These are phyloP conservation scores for Candida schatavii DNA, from an alignment of 805 yeast genomes.

Conservation along the genomic window DNA sequence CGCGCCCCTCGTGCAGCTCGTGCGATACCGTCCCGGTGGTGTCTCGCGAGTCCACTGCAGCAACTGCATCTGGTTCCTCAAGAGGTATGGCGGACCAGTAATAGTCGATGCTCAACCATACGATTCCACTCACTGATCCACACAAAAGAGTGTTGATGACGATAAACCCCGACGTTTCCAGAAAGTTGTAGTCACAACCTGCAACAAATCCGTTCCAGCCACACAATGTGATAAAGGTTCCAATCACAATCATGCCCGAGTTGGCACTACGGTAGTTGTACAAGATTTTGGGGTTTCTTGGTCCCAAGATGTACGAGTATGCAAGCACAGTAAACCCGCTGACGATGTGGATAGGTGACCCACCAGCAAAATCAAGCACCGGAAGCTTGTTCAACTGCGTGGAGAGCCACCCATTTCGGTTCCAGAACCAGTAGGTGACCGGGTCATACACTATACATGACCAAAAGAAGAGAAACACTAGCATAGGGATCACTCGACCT, in stretches of 20 bases:
- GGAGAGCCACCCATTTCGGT: slow-evolving; percentile 41
- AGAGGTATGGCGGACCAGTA: slow-evolving; percentile 39
- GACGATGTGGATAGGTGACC: slow-evolving; percentile 42
- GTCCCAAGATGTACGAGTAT: slow-evolving; percentile 41
- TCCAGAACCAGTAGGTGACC: slow-evolving; percentile 46
- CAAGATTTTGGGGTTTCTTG: slow-evolving; percentile 37
- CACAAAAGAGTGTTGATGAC: slow-evolving; percentile 32
- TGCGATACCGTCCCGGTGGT: neutral
- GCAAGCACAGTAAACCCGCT: slow-evolving; percentile 46
- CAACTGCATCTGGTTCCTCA: slow-evolving; percentile 13
- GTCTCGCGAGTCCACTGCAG: neutral
- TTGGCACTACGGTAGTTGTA: slow-evolving; percentile 36
- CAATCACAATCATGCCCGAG: slow-evolving; percentile 31
- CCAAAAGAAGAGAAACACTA: slow-evolving; percentile 38
- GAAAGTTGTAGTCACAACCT: slow-evolving; percentile 42
- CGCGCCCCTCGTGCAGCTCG: no score
- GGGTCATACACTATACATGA: slow-evolving; percentile 41
- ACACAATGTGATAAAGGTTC: slow-evolving; percentile 27
- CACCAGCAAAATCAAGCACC: slow-evolving; percentile 46
- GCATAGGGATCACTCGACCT: slow-evolving; percentile 41
- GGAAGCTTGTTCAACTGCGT: slow-evolving; percentile 29
- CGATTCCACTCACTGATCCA: slow-evolving; percentile 32
- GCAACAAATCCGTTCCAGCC: slow-evolving; percentile 45
- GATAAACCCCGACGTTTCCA: slow-evolving; percentile 29
- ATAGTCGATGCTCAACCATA: slow-evolving; percentile 38